phyloP scores from a whole-genome alignment of 352 stramenopile genomes.

The Globisporangium paddicum region DNA sequence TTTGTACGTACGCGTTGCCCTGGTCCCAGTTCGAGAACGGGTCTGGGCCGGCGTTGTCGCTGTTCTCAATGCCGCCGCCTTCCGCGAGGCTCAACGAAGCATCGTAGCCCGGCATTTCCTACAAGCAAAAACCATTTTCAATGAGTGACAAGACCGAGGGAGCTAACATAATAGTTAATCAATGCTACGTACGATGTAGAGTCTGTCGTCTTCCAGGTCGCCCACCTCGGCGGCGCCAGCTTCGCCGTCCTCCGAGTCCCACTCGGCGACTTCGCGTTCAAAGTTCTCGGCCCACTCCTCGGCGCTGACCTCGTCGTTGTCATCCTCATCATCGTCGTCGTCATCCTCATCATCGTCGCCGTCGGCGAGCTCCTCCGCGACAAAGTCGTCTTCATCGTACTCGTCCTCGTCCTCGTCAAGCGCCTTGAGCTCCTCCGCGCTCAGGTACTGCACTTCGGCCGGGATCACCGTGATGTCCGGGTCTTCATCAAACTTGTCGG shows the following conservation, averaged over 20 bases:
- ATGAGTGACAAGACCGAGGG: not conserved
- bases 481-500: constrained; percentile 54
- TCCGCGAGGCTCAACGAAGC: constrained; percentile 52
- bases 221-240: not conserved
- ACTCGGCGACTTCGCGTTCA: constrained; percentile 54
- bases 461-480: constrained; percentile 40
- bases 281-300: constrained; percentile 65
- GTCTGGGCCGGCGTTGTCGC: constrained; percentile 23
- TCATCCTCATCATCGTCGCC: constrained; percentile 16
- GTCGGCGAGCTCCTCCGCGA: constrained; percentile 27
- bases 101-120: constrained; percentile 72
- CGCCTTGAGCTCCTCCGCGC: constrained; percentile 32
- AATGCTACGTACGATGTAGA: constrained; percentile 67
- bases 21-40: constrained; percentile 50
- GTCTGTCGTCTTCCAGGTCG: constrained; percentile 55
- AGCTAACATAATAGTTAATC: no score
- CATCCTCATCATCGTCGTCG: constrained; percentile 24
- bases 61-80: constrained; percentile 33
- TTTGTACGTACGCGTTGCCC: constrained; percentile 42
- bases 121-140: not conserved
- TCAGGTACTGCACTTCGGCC: constrained; percentile 60
- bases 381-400: constrained; percentile 25
- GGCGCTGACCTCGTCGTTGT: constrained; percentile 39
- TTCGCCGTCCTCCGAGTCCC: constrained; percentile 36
- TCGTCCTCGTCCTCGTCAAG: constrained; percentile 14